These are phyloP conservation scores for Zygosaccharomyces rouxii DNA, from an alignment of 805 yeast species.

Conservation along the genomic window DNA sequence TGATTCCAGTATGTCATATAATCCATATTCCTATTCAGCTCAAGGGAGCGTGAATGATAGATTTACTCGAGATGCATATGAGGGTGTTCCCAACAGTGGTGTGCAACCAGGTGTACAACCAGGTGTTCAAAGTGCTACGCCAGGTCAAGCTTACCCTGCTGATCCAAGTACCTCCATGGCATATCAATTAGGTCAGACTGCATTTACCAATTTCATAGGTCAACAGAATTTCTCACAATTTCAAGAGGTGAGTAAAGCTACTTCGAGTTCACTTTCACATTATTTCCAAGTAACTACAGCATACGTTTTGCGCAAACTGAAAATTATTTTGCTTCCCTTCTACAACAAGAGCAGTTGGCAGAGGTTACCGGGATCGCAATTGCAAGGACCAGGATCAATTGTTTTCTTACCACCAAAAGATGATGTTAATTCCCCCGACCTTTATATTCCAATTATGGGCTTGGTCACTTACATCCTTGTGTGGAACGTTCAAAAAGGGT, in stretches of 20 bases:
- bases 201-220: conserved; percentile 45
- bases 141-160: conserved; percentile 37
- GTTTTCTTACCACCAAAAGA: conserved; percentile 61
- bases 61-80: conserved; percentile 9
- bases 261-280: conserved; percentile 51
- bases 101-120: conserved; percentile 37
- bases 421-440: conserved; percentile 92
- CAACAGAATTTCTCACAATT: conserved; percentile 57
- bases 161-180: conserved; percentile 85
- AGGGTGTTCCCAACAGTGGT: conserved; percentile 4
- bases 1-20: conserved; percentile 37
- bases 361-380: conserved; percentile 39
- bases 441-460: conserved; percentile 94
- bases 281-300: conserved; percentile 89
- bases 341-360: conserved; percentile 75
- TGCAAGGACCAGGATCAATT: conserved; percentile 14
- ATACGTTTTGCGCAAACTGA: conserved; percentile 72
- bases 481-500: conserved; percentile 80
- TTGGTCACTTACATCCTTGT: conserved; percentile 79
- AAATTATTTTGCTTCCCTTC: conserved; percentile 80
- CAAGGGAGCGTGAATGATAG: conserved; percentile 18
- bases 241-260: conserved; percentile 43
- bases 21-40: conserved; percentile 42
- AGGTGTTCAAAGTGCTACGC: conserved; percentile 17
- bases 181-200: conserved; percentile 80